Evolutionary conservation across 2,329 filamentous ascomycete genomes (phyloP), one percentile per base, ranked within the genome.

Genomic region (Tolypocladium pustulatum): DNA sequence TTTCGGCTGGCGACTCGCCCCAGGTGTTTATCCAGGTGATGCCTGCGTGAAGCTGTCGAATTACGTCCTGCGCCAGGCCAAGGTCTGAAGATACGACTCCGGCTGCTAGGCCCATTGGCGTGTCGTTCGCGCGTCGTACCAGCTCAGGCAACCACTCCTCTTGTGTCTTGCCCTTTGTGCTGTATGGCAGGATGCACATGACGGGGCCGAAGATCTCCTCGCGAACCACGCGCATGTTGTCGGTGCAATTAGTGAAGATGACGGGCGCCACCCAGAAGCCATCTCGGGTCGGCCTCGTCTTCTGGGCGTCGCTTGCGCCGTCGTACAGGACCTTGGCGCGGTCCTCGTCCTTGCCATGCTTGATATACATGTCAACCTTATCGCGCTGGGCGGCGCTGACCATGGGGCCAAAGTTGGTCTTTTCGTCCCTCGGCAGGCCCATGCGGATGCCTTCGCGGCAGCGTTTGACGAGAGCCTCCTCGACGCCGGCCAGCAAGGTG

Each of bases 21-120:
- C 91, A 96, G 0, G 89, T 91, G 71, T 96, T 96, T 57, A 96
- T 81, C 91, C 91, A 96, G 1, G 90, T 95, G 67, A 96, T 96
- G 38, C 91, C 91, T 0, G 90, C 90, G 68, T 95, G 81, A 6
- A 96, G 76, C 67, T 83, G 80, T 30, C 82, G 80, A 49, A 93
- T 79, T 1, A 93, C 82, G 51, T 82, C 77, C 67, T 96, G 90
- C 58, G 89, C 91, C 54, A 81, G 69, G 65, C 89, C 87, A 57
- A 96, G 72, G 64, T 95, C 84, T 60, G 82, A 83, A 0, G 89
- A 90, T 65, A 95, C 93, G 1, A 96, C 88, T 25, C 91, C 91
- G 0, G 90, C 91, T 0, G 91, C 91, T 3, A 96, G 83, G 34
- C 91, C 91, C 58, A 94, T 78, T 25, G 84, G 78, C 0, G 90